Conservation (phyloP, 1,139 yeast genomes). For the Pneumocystis jirovecii region DNA sequence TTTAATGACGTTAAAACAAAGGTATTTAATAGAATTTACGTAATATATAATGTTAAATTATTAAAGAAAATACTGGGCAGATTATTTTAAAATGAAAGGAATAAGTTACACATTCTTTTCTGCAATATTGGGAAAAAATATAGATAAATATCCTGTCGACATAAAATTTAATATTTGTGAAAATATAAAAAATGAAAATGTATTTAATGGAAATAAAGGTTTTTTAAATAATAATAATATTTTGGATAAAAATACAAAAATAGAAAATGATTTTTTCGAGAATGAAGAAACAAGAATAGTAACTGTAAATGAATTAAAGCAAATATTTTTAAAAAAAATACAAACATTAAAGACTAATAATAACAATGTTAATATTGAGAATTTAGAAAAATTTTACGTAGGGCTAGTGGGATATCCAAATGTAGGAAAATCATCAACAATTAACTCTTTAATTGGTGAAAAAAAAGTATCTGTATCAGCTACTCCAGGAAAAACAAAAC, state of each 20-base stretch:
- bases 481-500: conserved; percentile 98
- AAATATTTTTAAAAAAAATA: conserved; percentile 60
- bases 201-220: conserved; percentile 6
- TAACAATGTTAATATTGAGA: not conserved
- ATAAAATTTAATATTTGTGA: not conserved
- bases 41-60: not conserved
- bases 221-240: conserved; percentile 15
- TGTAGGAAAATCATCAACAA: conserved; percentile 93
- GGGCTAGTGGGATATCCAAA: conserved; percentile 89
- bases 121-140: conserved; percentile 44
- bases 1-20: conserved; percentile 58
- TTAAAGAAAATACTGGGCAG: conserved; percentile 52
- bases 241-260: conserved; percentile 23
- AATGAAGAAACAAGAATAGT: conserved; percentile 42
- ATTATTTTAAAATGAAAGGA: conserved; percentile 50
- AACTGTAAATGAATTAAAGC: conserved; percentile 71
- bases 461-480: conserved; percentile 95
- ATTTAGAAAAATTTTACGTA: conserved; percentile 46
- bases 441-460: conserved; percentile 87
- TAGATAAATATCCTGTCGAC: conserved; percentile 21
- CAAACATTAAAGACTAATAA: conserved; percentile 29
- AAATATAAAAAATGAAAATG: conserved; percentile 17
- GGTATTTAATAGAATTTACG: conserved; percentile 23
- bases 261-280: conserved; percentile 23
- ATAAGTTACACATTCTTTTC: conserved; percentile 86